These are phyloP conservation scores for Metschnikowia vanudenii DNA, from an alignment of 805 yeast species.

Conservation along the genomic window DNA sequence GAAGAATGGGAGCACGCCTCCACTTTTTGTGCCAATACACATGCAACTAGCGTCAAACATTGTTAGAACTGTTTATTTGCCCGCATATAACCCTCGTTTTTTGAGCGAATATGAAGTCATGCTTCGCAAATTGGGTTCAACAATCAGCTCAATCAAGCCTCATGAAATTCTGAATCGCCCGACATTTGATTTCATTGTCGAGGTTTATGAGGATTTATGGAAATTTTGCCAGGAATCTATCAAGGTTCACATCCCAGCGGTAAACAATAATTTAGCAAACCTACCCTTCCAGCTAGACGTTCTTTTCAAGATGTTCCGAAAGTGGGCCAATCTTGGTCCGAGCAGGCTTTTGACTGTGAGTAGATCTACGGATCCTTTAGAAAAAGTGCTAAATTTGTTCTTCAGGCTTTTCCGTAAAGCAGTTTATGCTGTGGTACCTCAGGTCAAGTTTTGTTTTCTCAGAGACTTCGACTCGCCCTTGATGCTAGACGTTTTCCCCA, in stretches of 20 bases:
- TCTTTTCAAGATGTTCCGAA: conserved; percentile 33
- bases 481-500: conserved; percentile 35
- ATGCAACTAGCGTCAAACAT: conserved; percentile 36
- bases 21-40: conserved; percentile 30
- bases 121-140: conserved; percentile 26
- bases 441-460: conserved; percentile 38
- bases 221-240: conserved; percentile 27
- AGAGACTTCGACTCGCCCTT: conserved; percentile 43
- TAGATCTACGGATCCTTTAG: conserved; percentile 29
- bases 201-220: conserved; percentile 25
- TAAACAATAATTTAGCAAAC: conserved; percentile 25
- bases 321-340: conserved; percentile 38
- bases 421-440: conserved; percentile 37
- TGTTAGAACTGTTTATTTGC: conserved; percentile 34
- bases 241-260: conserved; percentile 27
- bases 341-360: conserved; percentile 26
- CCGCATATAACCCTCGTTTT: conserved; percentile 34
- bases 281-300: conserved; percentile 32
- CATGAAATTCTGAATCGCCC: conserved; percentile 5
- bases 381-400: conserved; percentile 32
- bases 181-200: conserved; percentile 20
- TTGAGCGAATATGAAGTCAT: conserved; percentile 28
- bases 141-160: conserved; percentile 5
- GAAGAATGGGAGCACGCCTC: conserved; percentile 13
- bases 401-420: conserved; percentile 34